Conservation (phyloP, 1,284 basidiomycete genomes). For the Leccinum subspadiceum region DNA sequence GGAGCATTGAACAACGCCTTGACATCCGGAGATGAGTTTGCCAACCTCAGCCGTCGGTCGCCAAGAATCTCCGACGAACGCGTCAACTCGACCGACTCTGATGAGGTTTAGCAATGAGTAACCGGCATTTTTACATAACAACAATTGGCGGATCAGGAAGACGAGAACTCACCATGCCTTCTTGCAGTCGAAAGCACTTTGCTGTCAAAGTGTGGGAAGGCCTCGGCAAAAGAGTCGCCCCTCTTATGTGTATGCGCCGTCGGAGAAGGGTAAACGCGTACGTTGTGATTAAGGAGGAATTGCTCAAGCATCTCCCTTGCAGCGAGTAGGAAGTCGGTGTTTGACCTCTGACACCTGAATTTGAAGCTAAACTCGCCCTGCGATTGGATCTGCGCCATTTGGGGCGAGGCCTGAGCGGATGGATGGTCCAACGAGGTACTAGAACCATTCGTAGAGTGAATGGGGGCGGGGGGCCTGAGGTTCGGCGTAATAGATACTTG, state of each 20-base stretch:
- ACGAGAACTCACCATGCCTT: slow-evolving; percentile 55
- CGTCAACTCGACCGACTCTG: slow-evolving; percentile 75
- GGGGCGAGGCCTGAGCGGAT: slow-evolving; percentile 32
- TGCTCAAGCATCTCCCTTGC: slow-evolving; percentile 93
- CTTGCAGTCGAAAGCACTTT: slow-evolving; percentile 82
- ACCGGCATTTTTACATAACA: slow-evolving; percentile 1
- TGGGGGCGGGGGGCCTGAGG: slow-evolving; percentile 48
- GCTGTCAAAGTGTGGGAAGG: slow-evolving; percentile 96
- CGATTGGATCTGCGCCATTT: slow-evolving; percentile 37
- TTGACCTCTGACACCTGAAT: slow-evolving; percentile 92
- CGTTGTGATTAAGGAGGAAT: slow-evolving; percentile 82
- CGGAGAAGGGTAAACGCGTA: slow-evolving; percentile 75
- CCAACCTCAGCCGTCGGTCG: slow-evolving; percentile 77
- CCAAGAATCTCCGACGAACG: slow-evolving; percentile 67
- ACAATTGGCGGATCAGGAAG: slow-evolving; percentile 8
- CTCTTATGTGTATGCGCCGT: slow-evolving; percentile 74
- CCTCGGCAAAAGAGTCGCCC: slow-evolving; percentile 91
- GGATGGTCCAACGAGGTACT: slow-evolving; percentile 29
- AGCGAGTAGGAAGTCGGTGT: slow-evolving; percentile 88
- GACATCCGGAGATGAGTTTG: slow-evolving; percentile 89
- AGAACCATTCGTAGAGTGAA: slow-evolving; percentile 34
- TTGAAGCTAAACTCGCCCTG: slow-evolving; percentile 88
- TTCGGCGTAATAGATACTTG: slow-evolving; percentile 87
- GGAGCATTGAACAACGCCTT: slow-evolving; percentile 91
- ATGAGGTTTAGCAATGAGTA: slow-evolving; percentile 15